A percentile compares a stretch with the other conserved stretches of the same genome.
These are phyloP conservation scores for Hyparrhenia diplandra DNA, from an alignment of 176 grass and related monocot genomes.

Conservation along the genomic window DNA sequence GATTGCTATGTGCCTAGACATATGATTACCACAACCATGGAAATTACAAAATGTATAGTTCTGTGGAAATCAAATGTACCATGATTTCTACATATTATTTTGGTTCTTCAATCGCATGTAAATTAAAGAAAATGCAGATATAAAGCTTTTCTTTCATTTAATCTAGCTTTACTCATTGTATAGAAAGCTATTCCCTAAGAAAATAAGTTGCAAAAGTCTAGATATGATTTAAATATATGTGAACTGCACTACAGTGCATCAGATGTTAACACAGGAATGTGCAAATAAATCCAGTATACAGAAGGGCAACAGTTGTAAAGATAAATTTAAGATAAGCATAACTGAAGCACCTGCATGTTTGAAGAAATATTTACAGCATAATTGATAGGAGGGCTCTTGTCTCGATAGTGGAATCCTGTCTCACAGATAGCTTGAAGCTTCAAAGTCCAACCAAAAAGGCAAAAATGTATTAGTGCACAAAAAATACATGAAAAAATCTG, in stretches of 20 bases:
- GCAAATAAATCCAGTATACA: conserved; percentile 6
- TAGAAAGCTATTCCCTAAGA: background rate
- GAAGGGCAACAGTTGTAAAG: background rate
- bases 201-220: no score
- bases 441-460: conserved; percentile 9
- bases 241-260: background rate
- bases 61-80: background rate
- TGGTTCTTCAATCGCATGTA: background rate
- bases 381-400: conserved; percentile 60
- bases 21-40: no score
- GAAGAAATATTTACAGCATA: conserved; percentile 78
- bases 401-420: conserved; percentile 80
- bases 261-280: background rate
- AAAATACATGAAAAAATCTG: background rate
- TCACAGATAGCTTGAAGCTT: conserved; percentile 87
- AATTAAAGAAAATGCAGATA: background rate
- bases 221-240: background rate
- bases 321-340: conserved; percentile 16
- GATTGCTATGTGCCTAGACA: no score
- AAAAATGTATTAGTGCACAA: background rate
- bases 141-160: background rate
- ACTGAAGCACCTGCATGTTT: conserved; percentile 77
- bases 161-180: background rate
- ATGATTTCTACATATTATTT: background rate
- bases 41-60: background rate